Percentiles rank a stretch among this genome's conserved stretches.
These are phyloP conservation scores for Rhizopus microsporus DNA, from an alignment of 371 early-diverging fungal species.

Conservation along the genomic window DNA sequence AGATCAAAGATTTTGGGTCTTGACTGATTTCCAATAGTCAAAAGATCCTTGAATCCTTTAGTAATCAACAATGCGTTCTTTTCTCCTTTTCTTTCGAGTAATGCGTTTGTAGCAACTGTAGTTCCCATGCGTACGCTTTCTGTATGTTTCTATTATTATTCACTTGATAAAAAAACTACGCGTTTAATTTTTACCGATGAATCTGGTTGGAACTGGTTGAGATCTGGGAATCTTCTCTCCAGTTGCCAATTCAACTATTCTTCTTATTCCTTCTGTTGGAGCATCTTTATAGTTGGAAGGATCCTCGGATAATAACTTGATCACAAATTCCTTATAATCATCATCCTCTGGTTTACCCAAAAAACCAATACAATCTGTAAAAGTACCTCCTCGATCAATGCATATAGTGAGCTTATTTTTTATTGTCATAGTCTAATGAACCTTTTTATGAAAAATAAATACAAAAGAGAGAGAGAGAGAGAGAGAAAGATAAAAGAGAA, in stretches of 20 bases:
- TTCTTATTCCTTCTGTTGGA: slow-evolving; percentile 91
- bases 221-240: slow-evolving; percentile 71
- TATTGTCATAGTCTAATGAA: background rate
- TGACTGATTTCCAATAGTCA: slow-evolving; percentile 81
- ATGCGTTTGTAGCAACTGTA: slow-evolving; percentile 96
- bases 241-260: slow-evolving; percentile 84
- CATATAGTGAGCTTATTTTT: slow-evolving; percentile 54
- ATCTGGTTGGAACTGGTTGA: slow-evolving; percentile 73
- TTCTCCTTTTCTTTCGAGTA: slow-evolving; percentile 90
- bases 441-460: background rate
- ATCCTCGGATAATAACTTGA: slow-evolving; percentile 91
- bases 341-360: slow-evolving; percentile 58
- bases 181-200: slow-evolving; percentile 56
- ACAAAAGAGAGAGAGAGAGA: background rate
- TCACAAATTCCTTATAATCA: slow-evolving; percentile 53
- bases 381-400: slow-evolving; percentile 89
- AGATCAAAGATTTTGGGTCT: slow-evolving; percentile 95
- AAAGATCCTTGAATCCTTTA: slow-evolving; percentile 82
- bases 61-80: slow-evolving; percentile 86
- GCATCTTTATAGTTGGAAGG: slow-evolving; percentile 93
- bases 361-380: slow-evolving; percentile 84
- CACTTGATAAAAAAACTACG: background rate
- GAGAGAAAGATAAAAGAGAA: background rate
- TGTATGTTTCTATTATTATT: slow-evolving; percentile 18
- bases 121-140: slow-evolving; percentile 95